Evolutionary conservation across 164 flowering plant species (phyloP).

Genomic region (Chimonanthus praecox): DNA sequence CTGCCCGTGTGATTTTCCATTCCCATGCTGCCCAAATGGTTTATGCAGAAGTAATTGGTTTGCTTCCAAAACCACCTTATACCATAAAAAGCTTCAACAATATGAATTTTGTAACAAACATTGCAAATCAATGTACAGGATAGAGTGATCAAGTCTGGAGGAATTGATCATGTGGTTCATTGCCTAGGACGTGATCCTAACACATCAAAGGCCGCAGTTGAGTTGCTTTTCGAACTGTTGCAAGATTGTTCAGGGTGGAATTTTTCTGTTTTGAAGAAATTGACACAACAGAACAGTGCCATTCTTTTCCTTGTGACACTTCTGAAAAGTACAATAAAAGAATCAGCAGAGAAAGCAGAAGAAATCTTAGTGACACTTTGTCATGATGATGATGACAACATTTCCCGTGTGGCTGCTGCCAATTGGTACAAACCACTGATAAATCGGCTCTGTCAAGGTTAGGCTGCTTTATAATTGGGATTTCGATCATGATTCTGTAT

Average conservation of each 20-base stretch:
- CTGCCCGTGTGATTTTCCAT: not conserved
- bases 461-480: slow-evolving; percentile 5
- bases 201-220: slow-evolving; percentile 48
- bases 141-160: slow-evolving; percentile 38
- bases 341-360: slow-evolving; percentile 52
- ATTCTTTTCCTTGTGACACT: slow-evolving; percentile 51
- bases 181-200: slow-evolving; percentile 45
- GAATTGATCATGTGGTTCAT: slow-evolving; percentile 42
- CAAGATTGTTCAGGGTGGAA: slow-evolving; percentile 55
- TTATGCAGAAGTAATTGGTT: not conserved
- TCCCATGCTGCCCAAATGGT: not conserved
- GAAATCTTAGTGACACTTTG: slow-evolving; percentile 47
- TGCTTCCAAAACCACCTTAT: not conserved
- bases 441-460: slow-evolving; percentile 49
- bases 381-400: slow-evolving; percentile 44
- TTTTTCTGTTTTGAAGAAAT: slow-evolving; percentile 26
- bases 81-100: not conserved
- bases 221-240: slow-evolving; percentile 53
- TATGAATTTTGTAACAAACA: not conserved
- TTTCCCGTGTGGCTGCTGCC: slow-evolving; percentile 42
- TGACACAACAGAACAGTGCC: slow-evolving; percentile 37
- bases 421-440: slow-evolving; percentile 61
- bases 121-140: slow-evolving; percentile 33
- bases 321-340: slow-evolving; percentile 29
- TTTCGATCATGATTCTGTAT: not conserved